phyloP scores from a whole-genome alignment of 1,284 basidiomycete genomes.

The Irpex sp. region DNA sequence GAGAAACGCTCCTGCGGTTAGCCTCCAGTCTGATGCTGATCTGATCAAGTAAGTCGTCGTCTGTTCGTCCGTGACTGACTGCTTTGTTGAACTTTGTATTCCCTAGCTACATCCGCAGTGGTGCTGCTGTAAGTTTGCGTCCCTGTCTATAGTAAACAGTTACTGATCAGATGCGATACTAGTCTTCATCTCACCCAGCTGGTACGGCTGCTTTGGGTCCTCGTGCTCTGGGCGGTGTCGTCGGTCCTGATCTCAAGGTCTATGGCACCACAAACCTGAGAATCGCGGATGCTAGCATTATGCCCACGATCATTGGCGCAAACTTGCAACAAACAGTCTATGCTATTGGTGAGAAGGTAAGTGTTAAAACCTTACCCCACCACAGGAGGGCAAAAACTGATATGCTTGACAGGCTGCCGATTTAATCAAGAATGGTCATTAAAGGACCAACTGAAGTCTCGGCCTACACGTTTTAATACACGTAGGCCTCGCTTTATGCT shows the following conservation, averaged over 20 bases:
- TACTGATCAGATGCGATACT: not conserved
- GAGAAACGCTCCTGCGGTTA: not conserved
- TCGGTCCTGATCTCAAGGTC: constrained; percentile 44
- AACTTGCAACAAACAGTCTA: not conserved
- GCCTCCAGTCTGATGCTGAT: constrained; percentile 1
- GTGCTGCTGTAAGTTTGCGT: not conserved
- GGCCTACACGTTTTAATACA: too few species aligned
- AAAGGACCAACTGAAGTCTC: too few species aligned
- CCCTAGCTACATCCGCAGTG: not conserved
- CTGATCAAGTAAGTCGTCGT: constrained; percentile 1
- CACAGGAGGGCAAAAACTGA: too few species aligned
- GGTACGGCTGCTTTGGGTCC: constrained; percentile 44
- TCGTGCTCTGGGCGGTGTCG: constrained; percentile 44
- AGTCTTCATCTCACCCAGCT: constrained; percentile 17
- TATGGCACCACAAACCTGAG: constrained; percentile 26
- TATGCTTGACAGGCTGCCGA: not conserved
- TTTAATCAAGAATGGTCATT: not conserved
- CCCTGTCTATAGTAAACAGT: not conserved
- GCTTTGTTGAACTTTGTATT: not conserved
- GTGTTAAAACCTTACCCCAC: not conserved
- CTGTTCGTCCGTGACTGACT: not conserved
- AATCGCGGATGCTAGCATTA: constrained; percentile 11
- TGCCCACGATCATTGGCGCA: not conserved
- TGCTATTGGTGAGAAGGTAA: constrained; percentile 9
- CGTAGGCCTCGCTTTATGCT: too few species aligned